Base-by-base conservation (phyloP, 2,329 filamentous ascomycete species). In the Epichloe sibirici region DNA sequence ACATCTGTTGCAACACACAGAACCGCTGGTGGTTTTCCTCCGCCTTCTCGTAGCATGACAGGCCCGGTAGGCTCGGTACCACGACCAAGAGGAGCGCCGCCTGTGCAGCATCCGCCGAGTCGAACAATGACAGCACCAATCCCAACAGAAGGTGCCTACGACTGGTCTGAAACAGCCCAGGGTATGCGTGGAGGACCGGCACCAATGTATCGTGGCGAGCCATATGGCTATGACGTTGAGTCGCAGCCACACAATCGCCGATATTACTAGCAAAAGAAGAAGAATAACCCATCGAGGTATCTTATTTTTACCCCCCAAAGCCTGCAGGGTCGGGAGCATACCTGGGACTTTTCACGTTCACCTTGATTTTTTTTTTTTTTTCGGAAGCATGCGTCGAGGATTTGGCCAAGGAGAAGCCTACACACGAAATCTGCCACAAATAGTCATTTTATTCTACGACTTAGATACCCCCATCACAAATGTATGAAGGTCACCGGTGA, bases 71-170 rank as follows among this genome's bases (percentile, higher is more conserved):
- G 43, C 13, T 17, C 50, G 25, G 50, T 52, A 3, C 44, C 35
- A 35, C 34, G 68, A 13, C 62, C 66, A 28, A 59, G 62, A 9
- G 58, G 66, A 28, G 66, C 62, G 38, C 65, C 63, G 37, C 66
- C 64, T 40, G 40, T 45, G 23, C 66, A 64, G 12, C 65, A 66
- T 39, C 59, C 68, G 31, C 71, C 71, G 1, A 68, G 69, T 56
- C 67, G 74, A 49, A 75, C 71, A 52, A 69, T 75, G 68, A 76
- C 74, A 23, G 71, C 69, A 4, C 71, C 71, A 4, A 58, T 69
- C 51, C 39, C 45, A 21, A 13, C 12, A 38, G 23, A 11, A 11
- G 34, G 21, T 7, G 21, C 38, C 17, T 31, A 38, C 49, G 45
- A 38, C 21, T 38, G 64, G 31, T 57, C 61, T 31, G 65, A 61